phyloP scores from a whole-genome alignment of 75 land plant genomes.

The Sequoia sempervirens region DNA sequence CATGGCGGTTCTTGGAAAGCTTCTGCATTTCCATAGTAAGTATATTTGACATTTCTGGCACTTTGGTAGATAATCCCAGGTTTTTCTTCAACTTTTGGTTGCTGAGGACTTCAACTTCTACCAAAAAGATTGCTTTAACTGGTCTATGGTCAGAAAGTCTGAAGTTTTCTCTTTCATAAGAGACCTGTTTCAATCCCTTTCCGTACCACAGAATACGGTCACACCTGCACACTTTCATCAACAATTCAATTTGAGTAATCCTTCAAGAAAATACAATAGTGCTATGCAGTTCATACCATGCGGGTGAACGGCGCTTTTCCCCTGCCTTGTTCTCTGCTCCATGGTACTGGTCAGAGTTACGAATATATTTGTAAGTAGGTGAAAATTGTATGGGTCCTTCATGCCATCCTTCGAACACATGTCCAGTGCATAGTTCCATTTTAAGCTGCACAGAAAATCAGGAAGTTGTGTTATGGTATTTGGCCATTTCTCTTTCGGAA shows the following conservation, averaged over 20 bases:
- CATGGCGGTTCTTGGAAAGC: not conserved
- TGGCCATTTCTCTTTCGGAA: no score
- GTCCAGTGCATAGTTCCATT: slow-evolving; percentile 38
- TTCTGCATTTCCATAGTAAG: not conserved
- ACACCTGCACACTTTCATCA: slow-evolving; percentile 28
- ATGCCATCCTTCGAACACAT: slow-evolving; percentile 70
- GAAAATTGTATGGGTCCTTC: slow-evolving; percentile 68
- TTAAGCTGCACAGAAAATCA: slow-evolving; percentile 40
- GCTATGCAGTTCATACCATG: slow-evolving; percentile 46
- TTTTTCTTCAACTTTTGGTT: slow-evolving; percentile 3
- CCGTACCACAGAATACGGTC: slow-evolving; percentile 50
- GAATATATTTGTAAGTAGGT: slow-evolving; percentile 74
- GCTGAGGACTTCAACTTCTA: slow-evolving; percentile 24
- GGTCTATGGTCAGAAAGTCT: slow-evolving; percentile 45
- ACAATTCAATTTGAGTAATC: not conserved
- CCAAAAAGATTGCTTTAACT: slow-evolving; percentile 28
- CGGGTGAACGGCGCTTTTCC: slow-evolving; percentile 69
- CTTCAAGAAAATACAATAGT: not conserved
- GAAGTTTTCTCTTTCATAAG: slow-evolving; percentile 21
- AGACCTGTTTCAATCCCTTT: slow-evolving; percentile 28
- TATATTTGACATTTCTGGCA: slow-evolving; percentile 3
- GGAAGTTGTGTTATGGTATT: no score
- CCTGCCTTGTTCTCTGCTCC: slow-evolving; percentile 30
- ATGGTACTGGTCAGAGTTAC: slow-evolving; percentile 42
- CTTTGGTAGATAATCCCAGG: slow-evolving; percentile 3